Base-by-base conservation (phyloP, 2,329 filamentous ascomycete genomes). In the Periglandula ipomoeae region DNA sequence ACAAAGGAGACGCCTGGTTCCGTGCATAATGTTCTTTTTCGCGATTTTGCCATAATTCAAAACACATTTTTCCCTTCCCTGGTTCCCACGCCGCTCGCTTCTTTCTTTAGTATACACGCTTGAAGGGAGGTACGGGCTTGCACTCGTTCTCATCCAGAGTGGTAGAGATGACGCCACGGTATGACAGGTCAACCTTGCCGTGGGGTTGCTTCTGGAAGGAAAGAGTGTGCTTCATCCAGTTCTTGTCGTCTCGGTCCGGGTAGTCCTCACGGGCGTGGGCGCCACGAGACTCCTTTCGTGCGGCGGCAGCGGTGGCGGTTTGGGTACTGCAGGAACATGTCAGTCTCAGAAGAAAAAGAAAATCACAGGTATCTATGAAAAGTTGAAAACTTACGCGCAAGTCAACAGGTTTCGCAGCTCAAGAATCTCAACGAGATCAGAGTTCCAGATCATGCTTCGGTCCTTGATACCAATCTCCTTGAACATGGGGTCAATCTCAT, bases 381-480 rank as follows among this genome's bases (percentile, higher is more conserved):
- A 2, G 20, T n/a, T 54, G n/a, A n/a, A n/a, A n/a, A 85, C 85
- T 74, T 83, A 89, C 81, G 90, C 91, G 82, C 93, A 97, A 63
- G 93, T 97, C 65, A 98, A 75, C 63, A 98, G 71, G 71, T 98
- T 98, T 64, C 90, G 81, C 64, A 97, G 77, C 73, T 98, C 93
- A 49, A 98, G 82, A 7, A 91, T 95, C 79, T 97, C 91, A 53
- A 95, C 89, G 35, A 97, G 81, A 65, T 97, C 91, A 22, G 87
- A 89, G 82, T 97, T 97, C 91, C 91, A 97, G 76, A 97, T 97
- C 91, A 97, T 96, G 79, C 88, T 94, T 70, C 93, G 87, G 71
- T 97, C 91, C 81, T 95, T 95, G 74, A 88, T 96, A 63, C 89
- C 88, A 59, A 97, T 85, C 64, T 96, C 77, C 60, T 76, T 71